phyloP scores from a whole-genome alignment of 805 yeast genomes.

The Geotrichum ghanense region DNA sequence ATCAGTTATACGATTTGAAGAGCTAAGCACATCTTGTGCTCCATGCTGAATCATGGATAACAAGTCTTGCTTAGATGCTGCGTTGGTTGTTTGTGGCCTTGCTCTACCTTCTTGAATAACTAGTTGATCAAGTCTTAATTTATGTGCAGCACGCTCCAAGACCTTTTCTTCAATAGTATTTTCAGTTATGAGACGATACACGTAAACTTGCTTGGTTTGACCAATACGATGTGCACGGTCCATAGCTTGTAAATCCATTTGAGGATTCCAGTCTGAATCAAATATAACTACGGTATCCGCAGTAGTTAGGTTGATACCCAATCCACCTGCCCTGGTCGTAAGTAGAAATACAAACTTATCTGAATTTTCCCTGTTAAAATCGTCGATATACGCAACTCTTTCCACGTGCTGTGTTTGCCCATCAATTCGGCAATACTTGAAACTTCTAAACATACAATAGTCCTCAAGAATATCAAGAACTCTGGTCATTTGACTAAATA shows the following conservation, averaged over 20 bases:
- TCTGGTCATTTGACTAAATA: conserved; percentile 91
- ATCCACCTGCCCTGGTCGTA: conserved; percentile 95
- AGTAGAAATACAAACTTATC: conserved; percentile 73
- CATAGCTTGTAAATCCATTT: conserved; percentile 96
- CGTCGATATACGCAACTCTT: conserved; percentile 85
- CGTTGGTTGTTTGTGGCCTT: conserved; percentile 31
- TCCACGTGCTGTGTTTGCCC: conserved; percentile 92
- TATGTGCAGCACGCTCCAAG: conserved; percentile 90
- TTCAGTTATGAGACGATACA: conserved; percentile 86
- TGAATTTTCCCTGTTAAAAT: conserved; percentile 71
- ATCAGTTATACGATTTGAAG: conserved; percentile 23
- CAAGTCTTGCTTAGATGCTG: conserved; percentile 48
- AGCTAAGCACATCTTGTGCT: conserved; percentile 76
- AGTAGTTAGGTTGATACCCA: conserved; percentile 84
- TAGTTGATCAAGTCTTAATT: conserved; percentile 80
- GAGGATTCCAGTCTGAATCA: conserved; percentile 98
- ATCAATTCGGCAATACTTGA: conserved; percentile 83
- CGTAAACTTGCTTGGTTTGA: conserved; percentile 90
- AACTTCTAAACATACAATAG: conserved; percentile 76
- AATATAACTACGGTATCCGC: conserved; percentile 84
- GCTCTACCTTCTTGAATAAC: conserved; percentile 90
- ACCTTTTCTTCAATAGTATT: conserved; percentile 95
- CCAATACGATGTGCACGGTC: conserved; percentile 97
- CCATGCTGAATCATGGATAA: conserved; percentile 96
- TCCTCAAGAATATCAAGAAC: conserved; percentile 83